Percentiles rank a stretch among this genome's conserved stretches.
Conservation (phyloP, 1,284 basidiomycete species). For the Ceratobasidium sp. region DNA sequence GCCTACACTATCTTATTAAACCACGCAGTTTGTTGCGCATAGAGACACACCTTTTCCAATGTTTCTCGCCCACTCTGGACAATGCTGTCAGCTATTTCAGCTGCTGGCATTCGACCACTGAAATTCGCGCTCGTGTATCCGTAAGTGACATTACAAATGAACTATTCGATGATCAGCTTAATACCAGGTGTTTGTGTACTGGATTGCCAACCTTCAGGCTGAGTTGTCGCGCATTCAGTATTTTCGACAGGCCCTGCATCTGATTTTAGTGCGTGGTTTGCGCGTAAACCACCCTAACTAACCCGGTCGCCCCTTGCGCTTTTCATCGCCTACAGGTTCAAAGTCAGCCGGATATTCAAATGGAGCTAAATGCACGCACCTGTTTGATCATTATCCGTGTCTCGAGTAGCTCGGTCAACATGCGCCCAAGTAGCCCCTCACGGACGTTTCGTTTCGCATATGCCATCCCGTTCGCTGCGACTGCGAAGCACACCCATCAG, state of each 20-base stretch:
- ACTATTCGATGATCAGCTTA: slow-evolving; percentile 20
- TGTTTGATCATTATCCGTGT: slow-evolving; percentile 98
- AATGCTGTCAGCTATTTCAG: slow-evolving; percentile 97
- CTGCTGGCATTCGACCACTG: slow-evolving; percentile 97
- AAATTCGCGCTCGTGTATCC: slow-evolving; percentile 94
- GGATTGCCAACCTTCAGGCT: slow-evolving; percentile 78
- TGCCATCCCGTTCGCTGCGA: slow-evolving; percentile 93
- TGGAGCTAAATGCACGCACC: neutral
- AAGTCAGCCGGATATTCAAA: neutral
- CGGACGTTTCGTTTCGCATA: slow-evolving; percentile 89
- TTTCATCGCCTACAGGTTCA: slow-evolving; percentile 73
- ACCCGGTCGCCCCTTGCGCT: slow-evolving; percentile 77
- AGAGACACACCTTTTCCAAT: slow-evolving; percentile 76
- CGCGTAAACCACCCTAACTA: neutral
- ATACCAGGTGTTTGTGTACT: neutral
- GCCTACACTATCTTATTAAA: slow-evolving; percentile 60
- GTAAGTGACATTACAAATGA: slow-evolving; percentile 84
- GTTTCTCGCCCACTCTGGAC: slow-evolving; percentile 97
- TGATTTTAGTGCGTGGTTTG: neutral
- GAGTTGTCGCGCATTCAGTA: slow-evolving; percentile 88
- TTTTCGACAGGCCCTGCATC: slow-evolving; percentile 70
- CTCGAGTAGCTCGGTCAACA: slow-evolving; percentile 92
- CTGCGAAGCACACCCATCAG: slow-evolving; percentile 53
- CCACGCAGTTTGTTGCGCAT: neutral
- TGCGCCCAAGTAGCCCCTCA: slow-evolving; percentile 85